phyloP scores from a whole-genome alignment of 768 basidiomycete genomes.

The Saitozyma sp. region DNA sequence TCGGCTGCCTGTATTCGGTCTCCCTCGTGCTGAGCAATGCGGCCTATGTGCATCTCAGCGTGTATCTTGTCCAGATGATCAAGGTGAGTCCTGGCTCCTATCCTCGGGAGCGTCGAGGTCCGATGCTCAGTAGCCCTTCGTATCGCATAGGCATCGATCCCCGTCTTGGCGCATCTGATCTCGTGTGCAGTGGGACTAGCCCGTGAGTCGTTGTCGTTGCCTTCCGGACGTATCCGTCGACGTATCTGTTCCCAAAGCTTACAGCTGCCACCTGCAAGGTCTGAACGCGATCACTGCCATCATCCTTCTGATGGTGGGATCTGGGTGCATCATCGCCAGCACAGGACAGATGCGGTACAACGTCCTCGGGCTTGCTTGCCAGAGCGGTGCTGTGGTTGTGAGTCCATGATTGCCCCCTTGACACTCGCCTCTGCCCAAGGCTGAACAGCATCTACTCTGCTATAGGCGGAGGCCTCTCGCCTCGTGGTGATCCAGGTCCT shows the following conservation, averaged over 20 bases:
- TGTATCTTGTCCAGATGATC: constrained; percentile 34
- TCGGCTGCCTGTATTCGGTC: constrained; percentile 26
- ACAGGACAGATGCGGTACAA: constrained; percentile 14
- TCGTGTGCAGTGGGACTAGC: constrained; percentile 12
- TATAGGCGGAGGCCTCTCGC: constrained; percentile 26
- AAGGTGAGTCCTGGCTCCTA: constrained; percentile 20
- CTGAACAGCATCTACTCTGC: not conserved
- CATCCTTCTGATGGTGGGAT: constrained; percentile 15
- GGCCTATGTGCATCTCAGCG: constrained; percentile 32
- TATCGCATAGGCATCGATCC: constrained; percentile 24
- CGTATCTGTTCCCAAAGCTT: not conserved
- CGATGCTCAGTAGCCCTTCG: not conserved
- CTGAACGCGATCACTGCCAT: constrained; percentile 12
- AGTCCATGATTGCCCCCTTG: constrained; percentile 1
- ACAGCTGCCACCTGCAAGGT: constrained; percentile 1
- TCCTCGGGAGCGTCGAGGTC: not conserved
- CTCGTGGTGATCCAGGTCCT: constrained; percentile 27
- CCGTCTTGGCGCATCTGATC: constrained; percentile 18
- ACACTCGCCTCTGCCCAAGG: not conserved
- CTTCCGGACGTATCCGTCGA: not conserved
- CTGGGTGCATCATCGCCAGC: constrained; percentile 27
- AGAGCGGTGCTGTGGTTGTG: constrained; percentile 22
- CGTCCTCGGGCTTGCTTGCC: constrained; percentile 25
- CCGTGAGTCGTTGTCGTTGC: constrained; percentile 1
- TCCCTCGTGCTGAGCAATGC: constrained; percentile 30